Base-by-base conservation (phyloP, 2,329 filamentous ascomycete species). In the Penicillium sp. region DNA sequence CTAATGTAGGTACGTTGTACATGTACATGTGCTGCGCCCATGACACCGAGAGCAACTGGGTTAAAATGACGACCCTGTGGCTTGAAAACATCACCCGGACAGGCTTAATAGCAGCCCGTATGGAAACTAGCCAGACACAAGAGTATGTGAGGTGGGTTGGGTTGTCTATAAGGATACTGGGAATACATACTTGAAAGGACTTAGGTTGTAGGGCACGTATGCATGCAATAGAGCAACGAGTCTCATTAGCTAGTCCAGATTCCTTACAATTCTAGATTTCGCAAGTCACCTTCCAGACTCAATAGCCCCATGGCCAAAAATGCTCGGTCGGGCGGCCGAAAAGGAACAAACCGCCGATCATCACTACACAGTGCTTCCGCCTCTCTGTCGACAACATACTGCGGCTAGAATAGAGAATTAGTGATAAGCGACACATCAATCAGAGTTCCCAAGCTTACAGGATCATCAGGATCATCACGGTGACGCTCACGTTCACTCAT, bases 261-360 rank as follows among this genome's bases (percentile, higher is more conserved):
- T 18, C 8, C 9, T n/a, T 81, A 79, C 40, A 89, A 67, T 54
- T 84, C 83, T 64, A 90, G 72, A 63, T 77, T 79, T 59, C 85
- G 80, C 60, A 94, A 79, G 71, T 95, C 90, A 54, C 88, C 84
- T 66, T 95, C 89, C n/a, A 90, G 82, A 2, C 85, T 86, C 58
- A 96, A 74, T 54, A 96, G 68, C 0, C 92, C 92, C 69, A 95
- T 81, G 1, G 90, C 91, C 77, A 89, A 92, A 64, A 87, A 85
- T 3, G 88, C 79, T 63, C 85, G 80, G 64, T 89, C 84, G 8
- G 80, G 80, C 60, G 82, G 81, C 45, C 82, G 82, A n/a, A 88
- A 75, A 22, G 87, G 14, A 9, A 92, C 70, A 62, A 81, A 80
- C 50, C 78, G 72, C n/a, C 81, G 73, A 64, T 83, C 79, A 15